phyloP scores from a whole-genome alignment of 2,329 filamentous ascomycete species.

The Didymella arachidicola region DNA sequence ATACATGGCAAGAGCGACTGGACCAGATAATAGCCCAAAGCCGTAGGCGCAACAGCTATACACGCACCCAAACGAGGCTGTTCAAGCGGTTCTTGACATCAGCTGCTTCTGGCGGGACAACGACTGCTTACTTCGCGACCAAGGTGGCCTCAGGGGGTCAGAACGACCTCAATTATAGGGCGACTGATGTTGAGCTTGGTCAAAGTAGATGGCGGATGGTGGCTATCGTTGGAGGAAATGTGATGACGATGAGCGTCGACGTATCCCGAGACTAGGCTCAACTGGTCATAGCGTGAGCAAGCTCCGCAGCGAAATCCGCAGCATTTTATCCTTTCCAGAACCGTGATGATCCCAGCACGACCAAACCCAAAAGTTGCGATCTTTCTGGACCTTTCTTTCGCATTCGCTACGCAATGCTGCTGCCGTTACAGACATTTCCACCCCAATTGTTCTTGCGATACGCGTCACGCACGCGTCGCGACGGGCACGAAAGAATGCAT shows the following conservation, averaged over 20 bases:
- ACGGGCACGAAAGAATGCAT: neutral
- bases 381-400: neutral
- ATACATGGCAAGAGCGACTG: too few relatives aligned
- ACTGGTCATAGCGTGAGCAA: neutral
- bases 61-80: too few relatives aligned
- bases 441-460: neutral
- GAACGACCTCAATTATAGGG: neutral
- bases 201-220: neutral
- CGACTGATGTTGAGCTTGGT: neutral
- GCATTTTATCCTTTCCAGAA: neutral
- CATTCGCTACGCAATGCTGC: neutral
- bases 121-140: neutral
- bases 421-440: neutral
- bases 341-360: neutral
- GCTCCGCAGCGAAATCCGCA: slow-evolving; percentile 1
- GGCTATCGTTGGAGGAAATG: neutral
- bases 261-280: slow-evolving; percentile 8
- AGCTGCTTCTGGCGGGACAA: neutral
- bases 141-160: neutral
- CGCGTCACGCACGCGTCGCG: neutral
- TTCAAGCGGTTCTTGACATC: neutral
- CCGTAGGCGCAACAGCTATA: too few relatives aligned
- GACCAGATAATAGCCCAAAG: too few relatives aligned
- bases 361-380: too few relatives aligned
- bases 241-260: neutral